phyloP scores from a whole-genome alignment of 306 rosid genomes.

The Oxytropis ochrocephala region DNA sequence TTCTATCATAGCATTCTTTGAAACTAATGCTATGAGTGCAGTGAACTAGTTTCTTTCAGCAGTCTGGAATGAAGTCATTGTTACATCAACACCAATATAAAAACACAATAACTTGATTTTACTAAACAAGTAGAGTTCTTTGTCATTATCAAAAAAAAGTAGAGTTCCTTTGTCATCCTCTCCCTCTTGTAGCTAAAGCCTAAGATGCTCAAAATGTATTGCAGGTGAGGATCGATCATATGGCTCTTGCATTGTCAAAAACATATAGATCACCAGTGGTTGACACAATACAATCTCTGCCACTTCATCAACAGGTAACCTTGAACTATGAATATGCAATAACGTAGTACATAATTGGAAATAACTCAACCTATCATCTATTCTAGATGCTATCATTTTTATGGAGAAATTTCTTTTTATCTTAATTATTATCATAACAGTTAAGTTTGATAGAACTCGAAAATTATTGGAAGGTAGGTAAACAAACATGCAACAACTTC shows the following conservation, averaged over 20 bases:
- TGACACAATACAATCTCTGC: conserved; percentile 85
- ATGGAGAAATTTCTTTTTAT: neutral
- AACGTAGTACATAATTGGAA: neutral
- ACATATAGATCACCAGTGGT: conserved; percentile 73
- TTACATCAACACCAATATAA: neutral
- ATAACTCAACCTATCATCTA: neutral
- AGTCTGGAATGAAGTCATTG: neutral
- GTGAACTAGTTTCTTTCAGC: neutral
- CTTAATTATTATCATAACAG: neutral
- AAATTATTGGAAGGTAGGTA: neutral
- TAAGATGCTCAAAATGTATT: conserved; percentile 23
- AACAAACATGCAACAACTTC: too few relatives aligned
- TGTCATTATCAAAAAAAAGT: neutral
- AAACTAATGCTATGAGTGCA: neutral
- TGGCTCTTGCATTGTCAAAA: conserved; percentile 84
- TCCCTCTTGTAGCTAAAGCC: neutral
- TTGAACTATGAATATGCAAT: conserved; percentile 9
- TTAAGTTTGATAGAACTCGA: neutral
- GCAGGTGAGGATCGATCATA: conserved; percentile 81
- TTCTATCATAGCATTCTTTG: neutral
- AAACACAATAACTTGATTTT: neutral
- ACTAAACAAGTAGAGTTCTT: neutral
- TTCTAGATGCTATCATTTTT: neutral
- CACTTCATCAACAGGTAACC: conserved; percentile 94
- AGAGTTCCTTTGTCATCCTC: neutral